Conservation (phyloP, 116 monocot genomes). For the Posidonia oceanica region DNA sequence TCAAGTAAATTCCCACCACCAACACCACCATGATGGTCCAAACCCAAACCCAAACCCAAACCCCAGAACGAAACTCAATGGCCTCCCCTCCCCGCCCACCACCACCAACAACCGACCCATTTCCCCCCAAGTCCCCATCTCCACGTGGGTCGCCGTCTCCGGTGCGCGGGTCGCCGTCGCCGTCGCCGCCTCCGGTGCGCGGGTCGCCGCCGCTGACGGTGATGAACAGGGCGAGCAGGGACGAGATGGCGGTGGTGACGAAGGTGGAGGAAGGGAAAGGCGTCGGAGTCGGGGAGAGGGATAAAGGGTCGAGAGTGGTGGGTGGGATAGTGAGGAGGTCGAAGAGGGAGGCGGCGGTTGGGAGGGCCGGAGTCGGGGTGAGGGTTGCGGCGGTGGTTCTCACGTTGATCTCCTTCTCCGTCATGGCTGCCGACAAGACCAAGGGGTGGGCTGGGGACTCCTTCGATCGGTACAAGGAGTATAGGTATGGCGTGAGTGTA, state of each 20-base stretch:
- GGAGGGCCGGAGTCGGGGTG: slow-evolving; percentile 12
- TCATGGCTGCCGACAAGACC: slow-evolving; percentile 49
- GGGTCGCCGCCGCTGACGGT: not conserved
- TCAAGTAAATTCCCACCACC: too few relatives aligned
- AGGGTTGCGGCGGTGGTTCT: slow-evolving; percentile 30
- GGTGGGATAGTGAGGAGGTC: slow-evolving; percentile 13
- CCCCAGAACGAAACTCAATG: not conserved
- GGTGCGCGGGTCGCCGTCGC: not conserved
- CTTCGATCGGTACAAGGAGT: slow-evolving; percentile 47
- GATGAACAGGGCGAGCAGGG: slow-evolving; percentile 5
- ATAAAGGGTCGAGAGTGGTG: slow-evolving; percentile 6
- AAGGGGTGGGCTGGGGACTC: slow-evolving; percentile 66
- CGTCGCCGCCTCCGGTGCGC: not conserved
- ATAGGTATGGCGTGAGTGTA: slow-evolving; percentile 30
- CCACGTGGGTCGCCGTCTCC: not conserved
- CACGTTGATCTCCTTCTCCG: slow-evolving; percentile 43
- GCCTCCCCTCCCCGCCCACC: not conserved
- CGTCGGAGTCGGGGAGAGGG: not conserved
- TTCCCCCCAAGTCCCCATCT: not conserved
- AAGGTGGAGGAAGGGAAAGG: not conserved
- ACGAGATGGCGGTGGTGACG: not conserved
- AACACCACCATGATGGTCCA: too few relatives aligned
- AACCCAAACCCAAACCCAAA: too few relatives aligned
- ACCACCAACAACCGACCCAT: too few relatives aligned
- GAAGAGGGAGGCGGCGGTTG: slow-evolving; percentile 8